phyloP scores from a whole-genome alignment of 2,329 filamentous ascomycete species.

The Fusarium agapanthi region DNA sequence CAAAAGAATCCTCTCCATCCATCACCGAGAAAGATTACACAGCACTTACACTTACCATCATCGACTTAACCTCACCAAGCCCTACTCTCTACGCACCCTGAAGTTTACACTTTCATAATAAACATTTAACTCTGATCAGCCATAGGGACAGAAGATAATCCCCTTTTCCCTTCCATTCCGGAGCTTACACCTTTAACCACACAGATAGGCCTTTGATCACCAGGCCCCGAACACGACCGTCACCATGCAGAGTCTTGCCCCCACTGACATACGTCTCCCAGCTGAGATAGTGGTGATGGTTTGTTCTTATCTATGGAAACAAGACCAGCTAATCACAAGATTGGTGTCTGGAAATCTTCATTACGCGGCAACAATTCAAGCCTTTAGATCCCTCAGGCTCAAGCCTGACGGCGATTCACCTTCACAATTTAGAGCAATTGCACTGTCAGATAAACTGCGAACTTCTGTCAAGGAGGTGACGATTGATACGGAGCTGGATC shows the following conservation, averaged over 20 bases:
- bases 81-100: background rate
- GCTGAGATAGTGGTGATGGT: background rate
- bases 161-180: background rate
- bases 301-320: background rate
- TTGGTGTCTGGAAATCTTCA: constrained; percentile 44
- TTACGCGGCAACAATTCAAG: constrained; percentile 25
- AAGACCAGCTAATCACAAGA: constrained; percentile 24
- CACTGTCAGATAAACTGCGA: background rate
- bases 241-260: background rate
- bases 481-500: background rate
- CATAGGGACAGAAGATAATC: background rate
- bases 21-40: background rate
- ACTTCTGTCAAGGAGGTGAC: background rate
- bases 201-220: background rate
- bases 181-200: background rate
- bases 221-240: fast-evolving
- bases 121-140: background rate
- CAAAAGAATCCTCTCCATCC: background rate
- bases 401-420: background rate
- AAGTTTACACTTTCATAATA: background rate
- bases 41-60: fast-evolving
- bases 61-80: background rate
- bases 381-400: background rate
- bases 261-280: background rate
- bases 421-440: background rate